These are phyloP conservation scores for Cercospora zeina DNA, from an alignment of 2,329 filamentous ascomycete species.

Conservation along the genomic window DNA sequence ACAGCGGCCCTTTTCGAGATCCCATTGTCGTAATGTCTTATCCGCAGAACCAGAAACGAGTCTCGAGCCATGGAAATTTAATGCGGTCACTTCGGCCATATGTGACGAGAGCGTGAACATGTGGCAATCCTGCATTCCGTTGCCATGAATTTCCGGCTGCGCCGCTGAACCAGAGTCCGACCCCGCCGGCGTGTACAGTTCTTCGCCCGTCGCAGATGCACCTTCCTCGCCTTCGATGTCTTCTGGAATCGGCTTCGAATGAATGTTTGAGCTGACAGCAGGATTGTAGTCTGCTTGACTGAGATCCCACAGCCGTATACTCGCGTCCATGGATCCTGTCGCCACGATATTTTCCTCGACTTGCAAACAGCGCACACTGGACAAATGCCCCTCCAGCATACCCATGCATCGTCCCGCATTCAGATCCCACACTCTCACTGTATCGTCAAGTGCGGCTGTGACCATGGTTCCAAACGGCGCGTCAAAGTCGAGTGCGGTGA, in stretches of 20 bases:
- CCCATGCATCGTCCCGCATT: constrained; percentile 92
- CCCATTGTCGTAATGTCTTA: constrained; percentile 97
- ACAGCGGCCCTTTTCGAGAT: constrained; percentile 93
- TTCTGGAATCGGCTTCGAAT: constrained; percentile 42
- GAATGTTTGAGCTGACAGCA: constrained; percentile 52
- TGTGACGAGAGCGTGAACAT: constrained; percentile 88
- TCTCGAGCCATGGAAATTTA: constrained; percentile 85
- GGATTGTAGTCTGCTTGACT: constrained; percentile 84
- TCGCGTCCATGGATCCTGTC: constrained; percentile 92
- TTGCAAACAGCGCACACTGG: constrained; percentile 87
- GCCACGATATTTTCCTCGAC: constrained; percentile 95
- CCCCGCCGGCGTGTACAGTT: constrained; percentile 35
- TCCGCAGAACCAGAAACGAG: constrained; percentile 94
- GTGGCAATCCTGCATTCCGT: constrained; percentile 84
- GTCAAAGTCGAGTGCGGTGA: constrained; percentile 93
- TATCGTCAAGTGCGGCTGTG: constrained; percentile 87
- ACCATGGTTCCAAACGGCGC: constrained; percentile 96
- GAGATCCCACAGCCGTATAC: constrained; percentile 91
- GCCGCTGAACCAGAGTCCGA: constrained; percentile 27
- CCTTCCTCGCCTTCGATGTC: constrained; percentile 50
- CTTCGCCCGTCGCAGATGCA: constrained; percentile 28
- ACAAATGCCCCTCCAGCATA: constrained; percentile 86
- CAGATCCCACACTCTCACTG: constrained; percentile 92
- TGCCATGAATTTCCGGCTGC: constrained; percentile 62
- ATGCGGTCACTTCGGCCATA: constrained; percentile 88